phyloP scores from a whole-genome alignment of 345 rosid species.

The Xanthoceras sorbifolium region DNA sequence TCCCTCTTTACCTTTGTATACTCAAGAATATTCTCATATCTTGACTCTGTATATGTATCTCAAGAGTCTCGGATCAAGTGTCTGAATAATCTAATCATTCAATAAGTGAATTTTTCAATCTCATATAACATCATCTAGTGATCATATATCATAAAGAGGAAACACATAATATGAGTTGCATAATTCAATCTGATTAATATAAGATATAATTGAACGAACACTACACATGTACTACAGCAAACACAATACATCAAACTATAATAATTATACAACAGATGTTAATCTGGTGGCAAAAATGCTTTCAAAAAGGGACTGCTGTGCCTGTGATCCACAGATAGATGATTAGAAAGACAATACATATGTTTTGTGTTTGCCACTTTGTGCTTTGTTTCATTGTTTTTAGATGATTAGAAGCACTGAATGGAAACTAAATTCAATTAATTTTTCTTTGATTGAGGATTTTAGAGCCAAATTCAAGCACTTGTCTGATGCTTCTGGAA shows the following conservation, averaged over 20 bases:
- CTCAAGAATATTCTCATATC: neutral
- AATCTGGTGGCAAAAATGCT: neutral
- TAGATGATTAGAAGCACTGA: constrained; percentile 22
- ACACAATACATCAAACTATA: neutral
- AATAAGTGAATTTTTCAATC: neutral
- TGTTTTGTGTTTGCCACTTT: constrained; percentile 13
- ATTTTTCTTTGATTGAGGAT: too few species aligned
- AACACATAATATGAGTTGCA: neutral
- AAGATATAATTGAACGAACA: neutral
- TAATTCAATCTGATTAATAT: neutral
- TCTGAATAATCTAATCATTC: neutral
- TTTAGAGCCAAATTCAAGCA: neutral
- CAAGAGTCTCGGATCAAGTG: neutral
- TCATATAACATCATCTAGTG: neutral
- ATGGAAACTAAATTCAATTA: neutral
- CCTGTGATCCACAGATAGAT: neutral
- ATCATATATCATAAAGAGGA: neutral
- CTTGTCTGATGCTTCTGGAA: neutral
- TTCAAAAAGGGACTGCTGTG: neutral
- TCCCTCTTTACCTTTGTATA: neutral
- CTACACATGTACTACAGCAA: neutral
- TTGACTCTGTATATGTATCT: neutral
- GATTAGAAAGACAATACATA: constrained; percentile 9
- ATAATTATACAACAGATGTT: neutral
- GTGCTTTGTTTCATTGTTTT: constrained; percentile 4